A percentile compares a stretch with the other conserved stretches of the same genome.
These are phyloP conservation scores for Eruca vesicaria DNA, from an alignment of 441 rosid species.

Conservation along the genomic window DNA sequence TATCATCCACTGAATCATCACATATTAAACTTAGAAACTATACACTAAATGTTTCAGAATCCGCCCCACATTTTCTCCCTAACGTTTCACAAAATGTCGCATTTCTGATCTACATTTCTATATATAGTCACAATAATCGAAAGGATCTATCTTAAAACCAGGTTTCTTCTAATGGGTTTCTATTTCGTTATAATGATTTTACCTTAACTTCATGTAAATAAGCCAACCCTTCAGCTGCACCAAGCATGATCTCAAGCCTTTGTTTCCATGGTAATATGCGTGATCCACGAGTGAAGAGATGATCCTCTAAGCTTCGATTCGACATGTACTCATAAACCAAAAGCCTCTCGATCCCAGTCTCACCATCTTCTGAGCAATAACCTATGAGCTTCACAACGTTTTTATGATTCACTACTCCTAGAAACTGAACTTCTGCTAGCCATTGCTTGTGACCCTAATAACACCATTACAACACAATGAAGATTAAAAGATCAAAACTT, in stretches of 20 bases:
- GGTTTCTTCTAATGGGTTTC: background rate
- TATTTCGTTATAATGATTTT: slow-evolving; percentile 26
- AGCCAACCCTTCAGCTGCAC: slow-evolving; percentile 63
- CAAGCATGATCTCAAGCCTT: slow-evolving; percentile 65
- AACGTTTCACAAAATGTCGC: background rate
- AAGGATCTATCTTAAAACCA: background rate
- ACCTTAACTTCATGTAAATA: slow-evolving; percentile 66
- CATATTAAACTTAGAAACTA: background rate
- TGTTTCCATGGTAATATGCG: slow-evolving; percentile 66
- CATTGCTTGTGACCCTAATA: slow-evolving; percentile 59
- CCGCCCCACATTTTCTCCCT: too few species aligned
- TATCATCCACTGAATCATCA: slow-evolving; percentile 19
- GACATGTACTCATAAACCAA: slow-evolving; percentile 84
- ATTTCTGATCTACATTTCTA: background rate
- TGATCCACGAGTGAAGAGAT: slow-evolving; percentile 52
- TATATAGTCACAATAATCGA: too few species aligned
- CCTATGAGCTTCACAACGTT: slow-evolving; percentile 68
- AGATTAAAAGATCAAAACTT: background rate
- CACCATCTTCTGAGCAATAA: slow-evolving; percentile 69
- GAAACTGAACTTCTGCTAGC: slow-evolving; percentile 59
- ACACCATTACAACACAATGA: slow-evolving; percentile 20
- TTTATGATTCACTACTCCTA: slow-evolving; percentile 46
- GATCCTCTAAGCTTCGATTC: slow-evolving; percentile 76
- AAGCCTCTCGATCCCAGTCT: slow-evolving; percentile 74
- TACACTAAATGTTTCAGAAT: background rate